phyloP scores from a whole-genome alignment of 2,329 filamentous ascomycete species.

The Fusarium euwallaceae region DNA sequence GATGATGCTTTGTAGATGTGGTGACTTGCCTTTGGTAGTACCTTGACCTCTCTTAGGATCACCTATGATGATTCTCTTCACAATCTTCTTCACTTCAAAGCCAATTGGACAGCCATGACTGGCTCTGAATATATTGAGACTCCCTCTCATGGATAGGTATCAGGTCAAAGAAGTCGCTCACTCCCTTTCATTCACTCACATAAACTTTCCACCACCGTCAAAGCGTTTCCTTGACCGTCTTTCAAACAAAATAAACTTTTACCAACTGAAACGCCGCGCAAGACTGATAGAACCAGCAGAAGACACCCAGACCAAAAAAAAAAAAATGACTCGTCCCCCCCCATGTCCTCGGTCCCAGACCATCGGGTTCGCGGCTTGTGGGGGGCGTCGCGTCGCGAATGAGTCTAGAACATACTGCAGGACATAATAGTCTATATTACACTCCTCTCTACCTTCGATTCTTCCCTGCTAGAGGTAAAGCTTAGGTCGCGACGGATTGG shows the following conservation, averaged over 20 bases:
- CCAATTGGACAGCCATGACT: neutral
- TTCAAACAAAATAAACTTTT: neutral
- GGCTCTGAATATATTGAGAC: neutral
- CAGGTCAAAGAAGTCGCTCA: neutral
- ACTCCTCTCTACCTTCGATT: neutral
- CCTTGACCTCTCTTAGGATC: neutral
- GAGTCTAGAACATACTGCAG: constrained; percentile 1
- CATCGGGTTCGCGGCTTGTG: neutral
- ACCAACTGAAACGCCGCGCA: neutral
- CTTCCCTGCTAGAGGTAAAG: constrained; percentile 1
- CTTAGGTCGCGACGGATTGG: neutral
- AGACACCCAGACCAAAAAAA: neutral
- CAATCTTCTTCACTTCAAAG: too few species aligned
- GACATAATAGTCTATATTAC: neutral
- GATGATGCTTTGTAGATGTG: neutral
- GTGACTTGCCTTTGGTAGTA: neutral
- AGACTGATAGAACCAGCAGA: neutral
- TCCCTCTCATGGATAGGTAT: neutral
- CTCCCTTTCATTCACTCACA: neutral
- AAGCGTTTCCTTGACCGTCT: constrained; percentile 1
- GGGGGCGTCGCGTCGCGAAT: neutral
- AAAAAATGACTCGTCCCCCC: constrained; percentile 4
- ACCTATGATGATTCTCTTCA: neutral
- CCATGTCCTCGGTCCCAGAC: neutral
- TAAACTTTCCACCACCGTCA: constrained; percentile 1